Conservation (phyloP, 2,329 filamentous ascomycete species). For the Trichoderma sp. region DNA sequence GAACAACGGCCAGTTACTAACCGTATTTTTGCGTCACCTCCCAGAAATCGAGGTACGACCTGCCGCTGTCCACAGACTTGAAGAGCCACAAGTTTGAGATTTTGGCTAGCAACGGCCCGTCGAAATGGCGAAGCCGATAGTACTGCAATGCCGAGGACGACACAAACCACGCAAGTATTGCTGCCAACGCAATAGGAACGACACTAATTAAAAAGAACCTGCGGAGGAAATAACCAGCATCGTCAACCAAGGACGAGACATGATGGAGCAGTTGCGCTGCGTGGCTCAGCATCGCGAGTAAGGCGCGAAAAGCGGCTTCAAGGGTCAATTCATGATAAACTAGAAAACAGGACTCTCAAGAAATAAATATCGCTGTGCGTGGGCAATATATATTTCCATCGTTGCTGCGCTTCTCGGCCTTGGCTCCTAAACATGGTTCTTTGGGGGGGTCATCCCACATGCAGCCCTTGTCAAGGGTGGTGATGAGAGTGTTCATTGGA, state of each 20-base stretch:
- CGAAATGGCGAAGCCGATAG: constrained; percentile 12
- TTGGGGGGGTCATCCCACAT: not conserved
- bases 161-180: not conserved
- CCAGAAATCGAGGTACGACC: constrained; percentile 13
- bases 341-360: not conserved
- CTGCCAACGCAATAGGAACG: not conserved
- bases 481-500: not conserved
- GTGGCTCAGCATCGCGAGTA: not conserved
- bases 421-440: not conserved
- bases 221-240: not conserved
- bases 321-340: not conserved
- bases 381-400: not conserved
- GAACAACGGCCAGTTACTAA: not conserved
- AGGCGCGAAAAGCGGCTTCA: not conserved
- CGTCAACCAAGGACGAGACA: not conserved
- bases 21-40: constrained; percentile 15
- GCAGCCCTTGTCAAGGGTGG: not conserved
- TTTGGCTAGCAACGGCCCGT: constrained; percentile 7
- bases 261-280: not conserved
- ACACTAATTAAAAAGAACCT: too few species aligned
- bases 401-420: not conserved
- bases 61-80: not conserved
- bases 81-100: constrained; percentile 13
- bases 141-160: not conserved
- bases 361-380: not conserved